Evolutionary conservation across 441 rosid genomes (phyloP).

Genomic region (Populus hybrid): DNA sequence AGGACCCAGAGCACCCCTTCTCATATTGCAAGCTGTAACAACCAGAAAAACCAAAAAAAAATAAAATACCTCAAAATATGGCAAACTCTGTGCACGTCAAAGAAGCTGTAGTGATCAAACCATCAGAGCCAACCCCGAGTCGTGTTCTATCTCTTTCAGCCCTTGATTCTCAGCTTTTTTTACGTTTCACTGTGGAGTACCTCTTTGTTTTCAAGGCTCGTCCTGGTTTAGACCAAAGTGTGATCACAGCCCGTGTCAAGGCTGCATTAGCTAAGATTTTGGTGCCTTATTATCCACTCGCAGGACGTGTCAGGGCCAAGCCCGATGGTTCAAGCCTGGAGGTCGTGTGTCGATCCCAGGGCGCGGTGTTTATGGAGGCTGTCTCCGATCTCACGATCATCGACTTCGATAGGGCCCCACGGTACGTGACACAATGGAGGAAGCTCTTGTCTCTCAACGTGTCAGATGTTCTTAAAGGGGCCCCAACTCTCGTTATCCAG

Average conservation of each 20-base stretch:
- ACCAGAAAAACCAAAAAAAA: conserved; percentile 5
- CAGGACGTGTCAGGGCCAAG: conserved; percentile 64
- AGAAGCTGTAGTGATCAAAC: conserved; percentile 51
- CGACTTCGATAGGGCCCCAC: conserved; percentile 58
- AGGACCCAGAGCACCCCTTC: not conserved
- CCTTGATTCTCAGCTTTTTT: conserved; percentile 83
- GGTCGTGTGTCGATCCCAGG: conserved; percentile 59
- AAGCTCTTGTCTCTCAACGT: conserved; percentile 54
- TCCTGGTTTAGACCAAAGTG: conserved; percentile 31
- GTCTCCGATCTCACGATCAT: conserved; percentile 31
- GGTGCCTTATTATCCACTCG: conserved; percentile 71
- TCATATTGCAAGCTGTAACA: conserved; percentile 9
- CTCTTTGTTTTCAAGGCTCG: conserved; percentile 48
- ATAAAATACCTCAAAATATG: conserved; percentile 33
- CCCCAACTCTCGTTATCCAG: conserved; percentile 67
- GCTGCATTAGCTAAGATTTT: conserved; percentile 51
- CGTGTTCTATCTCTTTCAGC: conserved; percentile 60
- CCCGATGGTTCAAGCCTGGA: conserved; percentile 46
- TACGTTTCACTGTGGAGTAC: conserved; percentile 78
- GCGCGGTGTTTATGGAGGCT: conserved; percentile 62
- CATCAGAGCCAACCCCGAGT: conserved; percentile 58
- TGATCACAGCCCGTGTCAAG: conserved; percentile 41
- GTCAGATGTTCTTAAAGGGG: conserved; percentile 64
- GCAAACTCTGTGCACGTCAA: conserved; percentile 47
- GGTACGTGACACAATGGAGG: conserved; percentile 62